phyloP scores from a whole-genome alignment of 495 filamentous ascomycete genomes.

The Xylaria curta region DNA sequence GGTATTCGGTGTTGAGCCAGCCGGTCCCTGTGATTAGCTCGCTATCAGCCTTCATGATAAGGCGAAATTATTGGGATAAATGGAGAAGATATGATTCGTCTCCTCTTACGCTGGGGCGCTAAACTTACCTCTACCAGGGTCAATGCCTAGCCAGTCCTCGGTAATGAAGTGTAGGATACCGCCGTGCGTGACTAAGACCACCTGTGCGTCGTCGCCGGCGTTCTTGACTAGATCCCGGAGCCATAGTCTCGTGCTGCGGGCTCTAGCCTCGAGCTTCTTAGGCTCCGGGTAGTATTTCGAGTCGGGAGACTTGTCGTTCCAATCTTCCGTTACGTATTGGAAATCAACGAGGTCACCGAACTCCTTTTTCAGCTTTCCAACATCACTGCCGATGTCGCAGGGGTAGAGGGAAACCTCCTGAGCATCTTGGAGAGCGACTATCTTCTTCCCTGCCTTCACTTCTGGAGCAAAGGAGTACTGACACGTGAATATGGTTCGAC shows the following conservation, averaged over 20 bases:
- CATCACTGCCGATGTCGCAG: constrained; percentile 77
- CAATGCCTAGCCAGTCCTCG: constrained; percentile 76
- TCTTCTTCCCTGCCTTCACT: constrained; percentile 43
- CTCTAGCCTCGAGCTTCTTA: constrained; percentile 65
- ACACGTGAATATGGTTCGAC: constrained; percentile 83
- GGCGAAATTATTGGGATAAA: neutral
- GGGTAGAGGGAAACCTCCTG: constrained; percentile 81
- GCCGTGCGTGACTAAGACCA: constrained; percentile 67
- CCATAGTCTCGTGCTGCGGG: constrained; percentile 69
- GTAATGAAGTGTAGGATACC: constrained; percentile 72
- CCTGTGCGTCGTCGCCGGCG: constrained; percentile 56
- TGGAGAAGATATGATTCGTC: neutral
- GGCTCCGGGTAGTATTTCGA: constrained; percentile 63
- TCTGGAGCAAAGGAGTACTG: constrained; percentile 69
- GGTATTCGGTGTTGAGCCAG: constrained; percentile 84
- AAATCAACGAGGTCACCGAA: constrained; percentile 70
- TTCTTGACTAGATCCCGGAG: constrained; percentile 63
- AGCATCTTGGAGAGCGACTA: constrained; percentile 77
- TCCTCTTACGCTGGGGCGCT: neutral
- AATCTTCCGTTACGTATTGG: constrained; percentile 62
- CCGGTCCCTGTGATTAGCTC: constrained; percentile 65
- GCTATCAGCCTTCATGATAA: neutral
- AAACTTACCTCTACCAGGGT: constrained; percentile 57
- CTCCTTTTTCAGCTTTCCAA: constrained; percentile 59
- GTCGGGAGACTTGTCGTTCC: constrained; percentile 70